Conservation (phyloP, 768 basidiomycete species). For the Boletus fagicola region DNA sequence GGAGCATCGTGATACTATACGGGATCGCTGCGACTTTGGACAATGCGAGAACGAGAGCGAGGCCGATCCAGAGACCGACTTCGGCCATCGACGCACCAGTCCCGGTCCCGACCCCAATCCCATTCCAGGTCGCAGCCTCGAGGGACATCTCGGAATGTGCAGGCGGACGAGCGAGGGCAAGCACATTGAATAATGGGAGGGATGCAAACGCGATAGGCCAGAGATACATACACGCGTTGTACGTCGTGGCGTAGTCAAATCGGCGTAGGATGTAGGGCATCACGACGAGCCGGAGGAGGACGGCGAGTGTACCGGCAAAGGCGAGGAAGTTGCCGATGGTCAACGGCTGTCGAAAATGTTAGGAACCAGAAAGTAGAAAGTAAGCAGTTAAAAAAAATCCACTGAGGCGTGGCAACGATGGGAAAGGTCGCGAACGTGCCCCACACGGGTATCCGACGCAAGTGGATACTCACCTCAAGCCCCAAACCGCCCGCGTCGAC, state of each 20-base stretch:
- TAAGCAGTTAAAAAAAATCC: not conserved
- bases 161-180: not conserved
- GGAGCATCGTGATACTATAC: conserved; percentile 53
- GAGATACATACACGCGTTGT: conserved; percentile 4
- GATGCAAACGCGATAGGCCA: conserved; percentile 4
- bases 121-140: not conserved
- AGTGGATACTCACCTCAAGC: conserved; percentile 41
- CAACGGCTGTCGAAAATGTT: conserved; percentile 36
- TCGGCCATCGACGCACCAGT: not conserved
- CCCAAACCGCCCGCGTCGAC: conserved; percentile 51
- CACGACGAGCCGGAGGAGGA: conserved; percentile 45
- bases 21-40: conserved; percentile 27
- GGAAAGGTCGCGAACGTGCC: no score
- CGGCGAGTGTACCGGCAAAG: conserved; percentile 45
- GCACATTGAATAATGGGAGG: conserved; percentile 3
- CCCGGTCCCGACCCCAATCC: not conserved
- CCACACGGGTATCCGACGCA: not conserved
- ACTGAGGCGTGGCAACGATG: not conserved
- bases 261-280: conserved; percentile 38
- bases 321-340: conserved; percentile 59
- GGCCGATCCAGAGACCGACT: conserved; percentile 46
- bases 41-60: conserved; percentile 40
- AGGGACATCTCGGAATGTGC: not conserved
- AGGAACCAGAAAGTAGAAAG: conserved; percentile 15
- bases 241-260: conserved; percentile 8